Evolutionary conservation across 2,329 filamentous ascomycete genomes (phyloP).

Genomic region (Beauveria sp.): DNA sequence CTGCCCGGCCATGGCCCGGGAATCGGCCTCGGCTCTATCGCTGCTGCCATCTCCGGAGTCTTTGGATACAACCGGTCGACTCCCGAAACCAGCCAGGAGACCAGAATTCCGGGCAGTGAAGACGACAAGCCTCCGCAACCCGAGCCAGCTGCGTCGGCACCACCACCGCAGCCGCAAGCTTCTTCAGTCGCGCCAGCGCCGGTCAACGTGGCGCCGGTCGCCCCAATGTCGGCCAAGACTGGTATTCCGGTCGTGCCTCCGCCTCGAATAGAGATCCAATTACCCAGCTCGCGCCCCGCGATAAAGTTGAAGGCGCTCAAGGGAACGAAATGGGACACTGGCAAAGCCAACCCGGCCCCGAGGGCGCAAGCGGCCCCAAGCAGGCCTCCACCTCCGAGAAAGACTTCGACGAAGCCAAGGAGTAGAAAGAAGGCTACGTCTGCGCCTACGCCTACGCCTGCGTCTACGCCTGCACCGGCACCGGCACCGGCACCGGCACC

Average conservation of each 20-base stretch:
- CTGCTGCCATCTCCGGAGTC: slow-evolving; percentile 24
- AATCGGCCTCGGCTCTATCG: slow-evolving; percentile 18
- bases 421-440: slow-evolving; percentile 5
- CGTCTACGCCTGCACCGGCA: neutral
- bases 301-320: slow-evolving; percentile 29
- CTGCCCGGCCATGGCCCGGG: neutral
- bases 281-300: slow-evolving; percentile 20
- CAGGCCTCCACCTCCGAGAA: slow-evolving; percentile 15
- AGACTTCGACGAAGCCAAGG: slow-evolving; percentile 9
- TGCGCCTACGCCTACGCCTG: neutral
- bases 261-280: slow-evolving; percentile 5
- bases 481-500: neutral
- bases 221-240: neutral
- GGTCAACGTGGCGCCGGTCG: neutral
- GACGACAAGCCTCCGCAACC: neutral
- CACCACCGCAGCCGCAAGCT: too few species aligned
- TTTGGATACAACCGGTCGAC: slow-evolving; percentile 18
- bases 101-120: neutral
- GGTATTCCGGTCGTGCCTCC: slow-evolving; percentile 8
- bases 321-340: slow-evolving; percentile 32
- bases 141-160: neutral
- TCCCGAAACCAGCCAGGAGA: slow-evolving; percentile 4
- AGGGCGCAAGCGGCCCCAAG: slow-evolving; percentile 17
- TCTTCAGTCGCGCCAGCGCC: neutral
- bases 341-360: slow-evolving; percentile 15